Evolutionary conservation across 805 yeast genomes (phyloP), one percentile per base, ranked within the genome.

Genomic region (Candida xyloterini): DNA sequence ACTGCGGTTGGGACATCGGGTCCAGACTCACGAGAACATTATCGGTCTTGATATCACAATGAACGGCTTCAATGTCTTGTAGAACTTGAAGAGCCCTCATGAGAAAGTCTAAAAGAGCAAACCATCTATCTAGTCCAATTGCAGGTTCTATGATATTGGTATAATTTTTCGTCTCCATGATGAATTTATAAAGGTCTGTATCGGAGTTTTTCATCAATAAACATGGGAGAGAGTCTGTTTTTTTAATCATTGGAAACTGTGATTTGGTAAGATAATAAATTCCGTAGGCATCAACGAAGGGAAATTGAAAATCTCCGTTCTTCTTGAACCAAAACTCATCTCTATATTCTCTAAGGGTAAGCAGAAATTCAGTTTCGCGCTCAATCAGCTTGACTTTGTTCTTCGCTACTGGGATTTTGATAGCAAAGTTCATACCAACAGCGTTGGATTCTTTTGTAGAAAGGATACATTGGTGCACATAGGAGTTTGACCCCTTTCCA

Each of bases 31-130:
- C 56, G 42, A 73, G 52, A 7, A 74, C 51, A 48, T 74, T 74
- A 31, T 68, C 68, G 13, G 76, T 63, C 52, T 74, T 74, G 44
- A 71, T 49, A 48, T 74, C 79, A 47, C 75, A 65, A 44, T 74
- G 78, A 11, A 74, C 67, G 20, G 65, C 46, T 4, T 57, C 48
- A 16, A 63, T 40, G 3, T 52, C 48, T 29, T 46, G 45, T 16
- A 69, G 37, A 1, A 61, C 47, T 1, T 32, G 20, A 3, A 67
- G 44, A 4, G 57, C 55, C 32, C 50, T 42, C 1, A 63, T 13
- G 14, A 68, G 46, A 7, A 56, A 47, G 9, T 43, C 43, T 3
- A 59, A 57, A 5, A 68, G 43, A 20, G 39, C 41, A 64, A 65
- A 65, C 69, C 70, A 68, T 10, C 41, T 30, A 1, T 40, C 29